These are phyloP conservation scores for Mycosarcoma mackinlayi DNA, from an alignment of 1,284 basidiomycete genomes.

Conservation along the genomic window DNA sequence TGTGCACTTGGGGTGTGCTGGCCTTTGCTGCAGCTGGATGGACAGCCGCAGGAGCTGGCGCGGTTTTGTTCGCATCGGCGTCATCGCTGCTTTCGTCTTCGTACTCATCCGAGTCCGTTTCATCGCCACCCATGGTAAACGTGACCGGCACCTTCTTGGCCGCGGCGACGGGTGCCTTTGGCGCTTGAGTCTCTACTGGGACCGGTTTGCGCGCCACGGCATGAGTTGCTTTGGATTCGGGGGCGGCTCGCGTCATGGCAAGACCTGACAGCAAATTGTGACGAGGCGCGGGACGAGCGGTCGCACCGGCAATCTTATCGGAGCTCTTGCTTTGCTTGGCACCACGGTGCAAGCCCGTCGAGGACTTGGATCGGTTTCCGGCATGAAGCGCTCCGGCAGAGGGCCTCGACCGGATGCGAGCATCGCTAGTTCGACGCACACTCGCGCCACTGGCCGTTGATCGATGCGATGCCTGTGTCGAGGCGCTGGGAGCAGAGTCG, in stretches of 20 bases:
- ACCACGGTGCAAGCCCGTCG: constrained; percentile 35
- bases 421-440: constrained; percentile 27
- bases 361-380: constrained; percentile 47
- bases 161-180: constrained; percentile 16
- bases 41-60: constrained; percentile 1
- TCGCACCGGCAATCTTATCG: constrained; percentile 28
- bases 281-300: constrained; percentile 28
- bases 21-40: constrained; percentile 2
- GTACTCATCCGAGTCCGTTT: constrained; percentile 56
- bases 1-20: background rate
- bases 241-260: constrained; percentile 48
- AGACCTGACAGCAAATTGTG: constrained; percentile 46
- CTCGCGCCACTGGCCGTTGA: constrained; percentile 22
- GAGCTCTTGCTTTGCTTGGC: constrained; percentile 53
- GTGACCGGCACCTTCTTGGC: constrained; percentile 47
- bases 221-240: constrained; percentile 24
- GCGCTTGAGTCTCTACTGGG: constrained; percentile 8
- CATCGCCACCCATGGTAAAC: constrained; percentile 65
- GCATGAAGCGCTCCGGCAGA: constrained; percentile 19
- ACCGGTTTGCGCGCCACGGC: constrained; percentile 44
- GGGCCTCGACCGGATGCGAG: constrained; percentile 16
- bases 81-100: constrained; percentile 50
- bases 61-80: constrained; percentile 3
- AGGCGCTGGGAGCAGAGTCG: constrained; percentile 41
- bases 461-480: constrained; percentile 39